Conservation (phyloP, 2,329 filamentous ascomycete species). For the Ophiostoma piceae region DNA sequence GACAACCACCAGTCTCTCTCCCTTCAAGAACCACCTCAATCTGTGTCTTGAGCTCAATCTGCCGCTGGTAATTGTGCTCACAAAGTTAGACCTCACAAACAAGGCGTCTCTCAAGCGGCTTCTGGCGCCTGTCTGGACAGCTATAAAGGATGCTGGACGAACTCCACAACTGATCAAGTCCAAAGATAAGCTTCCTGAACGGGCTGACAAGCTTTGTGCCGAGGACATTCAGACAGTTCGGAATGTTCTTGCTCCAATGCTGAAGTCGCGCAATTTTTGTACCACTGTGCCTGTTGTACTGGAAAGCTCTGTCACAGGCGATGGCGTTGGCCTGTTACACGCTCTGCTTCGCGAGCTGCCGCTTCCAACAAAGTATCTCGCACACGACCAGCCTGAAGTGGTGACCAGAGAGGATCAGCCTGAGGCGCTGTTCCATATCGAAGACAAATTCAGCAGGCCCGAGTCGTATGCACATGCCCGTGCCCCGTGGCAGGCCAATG, state of each 20-base stretch:
- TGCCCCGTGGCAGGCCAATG: slow-evolving; percentile 34
- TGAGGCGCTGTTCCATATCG: slow-evolving; percentile 73
- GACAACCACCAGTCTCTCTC: slow-evolving; percentile 40
- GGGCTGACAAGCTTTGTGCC: slow-evolving; percentile 53
- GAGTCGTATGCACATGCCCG: slow-evolving; percentile 51
- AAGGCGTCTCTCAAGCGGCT: slow-evolving; percentile 64
- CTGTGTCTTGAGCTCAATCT: slow-evolving; percentile 76
- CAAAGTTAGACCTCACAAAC: slow-evolving; percentile 75
- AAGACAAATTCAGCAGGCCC: slow-evolving; percentile 78
- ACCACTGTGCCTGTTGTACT: slow-evolving; percentile 74
- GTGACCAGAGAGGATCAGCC: slow-evolving; percentile 56
- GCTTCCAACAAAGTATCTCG: slow-evolving; percentile 52
- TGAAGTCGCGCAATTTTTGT: slow-evolving; percentile 39
- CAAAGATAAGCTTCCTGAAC: slow-evolving; percentile 39
- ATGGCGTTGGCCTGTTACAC: slow-evolving; percentile 75
- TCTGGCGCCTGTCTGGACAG: slow-evolving; percentile 67
- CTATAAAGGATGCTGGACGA: slow-evolving; percentile 69
- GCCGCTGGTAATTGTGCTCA: slow-evolving; percentile 76
- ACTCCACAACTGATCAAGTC: slow-evolving; percentile 67
- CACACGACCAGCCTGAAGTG: slow-evolving; percentile 51
- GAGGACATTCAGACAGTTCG: slow-evolving; percentile 55
- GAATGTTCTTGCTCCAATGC: slow-evolving; percentile 49
- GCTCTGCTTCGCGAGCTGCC: slow-evolving; percentile 73
- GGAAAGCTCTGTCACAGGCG: slow-evolving; percentile 80
- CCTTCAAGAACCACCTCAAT: slow-evolving; percentile 74